Evolutionary conservation across 2,329 filamentous ascomycete species (phyloP), one percentile per base, ranked within the genome.

Genomic region (Trichoderma pleuroti): DNA sequence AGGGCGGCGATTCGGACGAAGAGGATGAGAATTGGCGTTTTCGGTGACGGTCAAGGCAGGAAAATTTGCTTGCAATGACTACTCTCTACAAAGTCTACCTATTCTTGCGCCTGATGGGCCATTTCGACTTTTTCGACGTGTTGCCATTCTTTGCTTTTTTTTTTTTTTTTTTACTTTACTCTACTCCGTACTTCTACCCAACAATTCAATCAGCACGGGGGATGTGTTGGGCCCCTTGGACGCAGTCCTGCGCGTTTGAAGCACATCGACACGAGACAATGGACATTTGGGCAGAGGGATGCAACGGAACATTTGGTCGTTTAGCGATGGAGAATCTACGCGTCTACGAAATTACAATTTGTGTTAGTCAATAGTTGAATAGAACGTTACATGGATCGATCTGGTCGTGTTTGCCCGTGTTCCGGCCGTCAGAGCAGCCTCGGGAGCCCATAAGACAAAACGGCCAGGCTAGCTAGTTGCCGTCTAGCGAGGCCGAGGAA

Each of bases 1-100:
- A 72, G 9, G 74, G 68, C 1, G 83, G 81, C 52, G 84, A 83
- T 69, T 80, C 76, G 49, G 80, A 79, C 70, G 76, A 78, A 28
- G 79, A 81, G n/a, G 76, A 74, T 49, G 72, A 62, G 16, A 61
- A 71, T 21, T 75, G 74, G 68, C 73, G 68, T 73, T 66, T 73
- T 34, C 69, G 70, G 30, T 74, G 71, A 73, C 59, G 14, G 5
- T 24, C n/a, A 30, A 3, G 32, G 24, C 7, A 26, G 32, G 14
- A 12, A 26, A 7, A n/a, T n/a, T n/a, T n/a, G n/a, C n/a, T 54
- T 34, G 30, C 30, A 21, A 14, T 24, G 46, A 52, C 12, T 52
- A 52, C 21, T 21, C 21, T 52, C n/a, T n/a, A 12, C 10, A 11
- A 49, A 21, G 5, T 49, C 42, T 49, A 21, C 42, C n/a, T 49